Evolutionary conservation across 805 yeast species (phyloP).

Genomic region (Limtongozyma cylindracea): DNA sequence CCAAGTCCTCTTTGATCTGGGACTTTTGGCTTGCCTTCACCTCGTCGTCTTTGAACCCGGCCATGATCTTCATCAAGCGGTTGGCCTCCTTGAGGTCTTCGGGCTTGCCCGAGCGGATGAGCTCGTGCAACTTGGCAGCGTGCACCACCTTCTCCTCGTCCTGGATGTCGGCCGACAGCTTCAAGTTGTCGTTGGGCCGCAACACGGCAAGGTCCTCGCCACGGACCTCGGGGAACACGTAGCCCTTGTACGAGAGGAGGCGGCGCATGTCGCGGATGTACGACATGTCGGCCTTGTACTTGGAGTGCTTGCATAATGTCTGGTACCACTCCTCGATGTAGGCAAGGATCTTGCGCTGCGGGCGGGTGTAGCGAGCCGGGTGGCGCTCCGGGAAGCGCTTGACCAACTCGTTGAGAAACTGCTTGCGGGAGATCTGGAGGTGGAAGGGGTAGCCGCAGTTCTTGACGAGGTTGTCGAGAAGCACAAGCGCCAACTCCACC

Average conservation of each 20-base stretch:
- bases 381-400: constrained; percentile 89
- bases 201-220: constrained; percentile 82
- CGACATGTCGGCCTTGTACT: constrained; percentile 78
- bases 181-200: constrained; percentile 69
- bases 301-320: constrained; percentile 73
- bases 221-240: constrained; percentile 76
- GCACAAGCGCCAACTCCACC: constrained; percentile 56
- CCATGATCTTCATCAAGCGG: constrained; percentile 91
- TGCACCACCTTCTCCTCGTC: constrained; percentile 85
- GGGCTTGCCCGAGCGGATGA: constrained; percentile 87
- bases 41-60: constrained; percentile 82
- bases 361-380: constrained; percentile 58
- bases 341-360: constrained; percentile 66
- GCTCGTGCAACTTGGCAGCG: constrained; percentile 84
- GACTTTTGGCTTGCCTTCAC: constrained; percentile 50
- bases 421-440: constrained; percentile 82
- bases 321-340: constrained; percentile 95
- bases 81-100: constrained; percentile 91
- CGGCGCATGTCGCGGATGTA: constrained; percentile 93
- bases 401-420: constrained; percentile 80
- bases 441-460: constrained; percentile 97
- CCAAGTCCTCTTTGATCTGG: constrained; percentile 62
- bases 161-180: constrained; percentile 75
- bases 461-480: constrained; percentile 78
- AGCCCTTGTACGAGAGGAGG: constrained; percentile 71